A percentile compares a stretch with the other conserved stretches of the same genome.
phyloP scores from a whole-genome alignment of 768 basidiomycete genomes.

The Asterophora lycoperdoides region DNA sequence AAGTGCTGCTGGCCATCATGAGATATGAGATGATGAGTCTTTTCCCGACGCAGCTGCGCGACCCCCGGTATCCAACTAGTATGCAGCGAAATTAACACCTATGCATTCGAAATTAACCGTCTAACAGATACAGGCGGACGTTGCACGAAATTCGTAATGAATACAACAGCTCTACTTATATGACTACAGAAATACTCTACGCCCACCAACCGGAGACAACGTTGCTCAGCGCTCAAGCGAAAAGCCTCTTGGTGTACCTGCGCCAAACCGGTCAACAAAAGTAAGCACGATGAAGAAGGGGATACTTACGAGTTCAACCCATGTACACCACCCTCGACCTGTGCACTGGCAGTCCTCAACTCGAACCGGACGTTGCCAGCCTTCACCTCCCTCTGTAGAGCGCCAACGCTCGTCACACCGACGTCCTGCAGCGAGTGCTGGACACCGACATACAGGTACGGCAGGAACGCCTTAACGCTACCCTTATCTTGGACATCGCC shows the following conservation, averaged over 20 bases:
- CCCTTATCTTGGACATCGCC: constrained; percentile 99
- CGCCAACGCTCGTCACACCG: constrained; percentile 65
- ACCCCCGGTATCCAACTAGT: too few species aligned
- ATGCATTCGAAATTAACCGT: too few species aligned
- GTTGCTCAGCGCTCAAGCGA: constrained; percentile 17
- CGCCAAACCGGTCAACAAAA: neutral
- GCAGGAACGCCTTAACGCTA: constrained; percentile 87
- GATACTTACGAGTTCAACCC: constrained; percentile 85
- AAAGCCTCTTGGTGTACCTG: constrained; percentile 39
- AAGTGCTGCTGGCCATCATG: too few species aligned
- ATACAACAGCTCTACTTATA: constrained; percentile 1
- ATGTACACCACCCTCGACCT: constrained; percentile 94
- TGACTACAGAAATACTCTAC: neutral
- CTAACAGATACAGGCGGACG: constrained; percentile 7
- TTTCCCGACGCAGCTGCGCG: too few species aligned
- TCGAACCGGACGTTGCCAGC: constrained; percentile 80
- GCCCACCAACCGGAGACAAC: neutral
- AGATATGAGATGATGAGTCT: too few species aligned
- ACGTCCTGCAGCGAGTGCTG: constrained; percentile 96
- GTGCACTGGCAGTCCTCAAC: constrained; percentile 89
- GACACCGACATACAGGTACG: constrained; percentile 74
- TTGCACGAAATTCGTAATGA: constrained; percentile 6
- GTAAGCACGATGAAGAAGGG: constrained; percentile 6
- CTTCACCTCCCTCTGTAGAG: constrained; percentile 62
- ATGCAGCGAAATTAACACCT: too few species aligned